These are phyloP conservation scores for Echites panduratus DNA, from an alignment of 257 asterid genomes.

Conservation along the genomic window DNA sequence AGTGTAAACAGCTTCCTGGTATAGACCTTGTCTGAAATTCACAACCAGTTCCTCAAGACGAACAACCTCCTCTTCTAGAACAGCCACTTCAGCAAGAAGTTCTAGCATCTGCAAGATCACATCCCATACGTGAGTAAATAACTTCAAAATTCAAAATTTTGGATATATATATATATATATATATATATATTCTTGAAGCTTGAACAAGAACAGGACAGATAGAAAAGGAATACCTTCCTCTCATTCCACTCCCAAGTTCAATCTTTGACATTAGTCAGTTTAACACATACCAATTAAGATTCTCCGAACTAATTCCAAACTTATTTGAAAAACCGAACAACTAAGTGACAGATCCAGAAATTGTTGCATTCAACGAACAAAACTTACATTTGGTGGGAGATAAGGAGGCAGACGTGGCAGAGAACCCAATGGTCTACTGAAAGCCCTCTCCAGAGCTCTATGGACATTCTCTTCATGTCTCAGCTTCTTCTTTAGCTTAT, in stretches of 20 bases:
- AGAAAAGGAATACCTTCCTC: neutral
- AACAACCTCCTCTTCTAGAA: slow-evolving; percentile 88
- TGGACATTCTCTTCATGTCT: slow-evolving; percentile 87
- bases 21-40: slow-evolving; percentile 62
- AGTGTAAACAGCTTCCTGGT: slow-evolving; percentile 50
- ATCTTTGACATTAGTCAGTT: neutral
- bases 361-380: neutral
- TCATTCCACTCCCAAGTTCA: neutral
- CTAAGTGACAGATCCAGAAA: slow-evolving; percentile 3
- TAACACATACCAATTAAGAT: neutral
- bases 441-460: slow-evolving; percentile 78
- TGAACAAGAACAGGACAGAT: neutral
- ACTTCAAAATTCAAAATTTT: neutral
- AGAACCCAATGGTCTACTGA: slow-evolving; percentile 76
- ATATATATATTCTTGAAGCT: neutral
- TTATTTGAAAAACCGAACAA: neutral
- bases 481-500: slow-evolving; percentile 76
- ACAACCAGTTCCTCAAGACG: slow-evolving; percentile 69
- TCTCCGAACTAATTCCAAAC: neutral
- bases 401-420: slow-evolving; percentile 91
- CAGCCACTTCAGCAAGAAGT: slow-evolving; percentile 97
- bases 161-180: too few relatives aligned
- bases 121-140: neutral
- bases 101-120: slow-evolving; percentile 53
- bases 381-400: slow-evolving; percentile 77